Base-by-base conservation (phyloP, 2,329 filamentous ascomycete species). In the Rhytidhysteron rufulum region DNA sequence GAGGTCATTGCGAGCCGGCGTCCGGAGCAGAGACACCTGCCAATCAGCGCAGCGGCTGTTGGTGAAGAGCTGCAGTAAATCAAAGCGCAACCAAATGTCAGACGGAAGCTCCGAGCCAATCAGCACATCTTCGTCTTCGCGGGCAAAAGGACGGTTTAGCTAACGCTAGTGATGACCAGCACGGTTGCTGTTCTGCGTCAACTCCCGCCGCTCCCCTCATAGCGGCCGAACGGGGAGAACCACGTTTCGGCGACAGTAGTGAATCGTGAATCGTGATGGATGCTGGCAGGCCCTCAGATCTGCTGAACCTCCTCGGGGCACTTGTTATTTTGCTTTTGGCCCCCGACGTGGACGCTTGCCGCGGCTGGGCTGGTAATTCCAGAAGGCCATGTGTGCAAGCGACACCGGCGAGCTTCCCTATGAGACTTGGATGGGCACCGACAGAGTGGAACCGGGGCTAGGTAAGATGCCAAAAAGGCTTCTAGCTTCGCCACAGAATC, bases 371-470 rank as follows among this genome's bases (percentile, higher is more conserved):
- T 27, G 13, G 13, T 27, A 27, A 27, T 27, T 7, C 24, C 24
- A 27, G 24, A 8, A 8, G 16, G 15, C 17, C 16, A n/a, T 32
- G n/a, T n/a, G 10, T 15, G 31, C 13, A 21, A 16, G 33, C 20
- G 33, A 35, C 20, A 22, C 17, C 19, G 5, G 33, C 11, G 20
- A 17, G 17, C 33, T 21, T 36, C 24, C 5, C 19, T 29, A 15
- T 37, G 35, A 29, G 19, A 21, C 19, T n/a, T n/a, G 31, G 10
- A 11, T 5, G n/a, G 17, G 39, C 36, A 39, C 60, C 60, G 60
- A 58, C 55, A 52, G 54, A 17, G 37, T 52, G 60, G 60, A 52
- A 31, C 51, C 49, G 57, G 55, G 50, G 51, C 43, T 42, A 45
- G 43, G 51, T 53, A 48, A 47, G 7, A 47, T 50, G 37, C 40